A percentile compares a stretch with the other conserved stretches of the same genome.
Conservation (phyloP, 441 rosid species). For the Populus trichocarpa region DNA sequence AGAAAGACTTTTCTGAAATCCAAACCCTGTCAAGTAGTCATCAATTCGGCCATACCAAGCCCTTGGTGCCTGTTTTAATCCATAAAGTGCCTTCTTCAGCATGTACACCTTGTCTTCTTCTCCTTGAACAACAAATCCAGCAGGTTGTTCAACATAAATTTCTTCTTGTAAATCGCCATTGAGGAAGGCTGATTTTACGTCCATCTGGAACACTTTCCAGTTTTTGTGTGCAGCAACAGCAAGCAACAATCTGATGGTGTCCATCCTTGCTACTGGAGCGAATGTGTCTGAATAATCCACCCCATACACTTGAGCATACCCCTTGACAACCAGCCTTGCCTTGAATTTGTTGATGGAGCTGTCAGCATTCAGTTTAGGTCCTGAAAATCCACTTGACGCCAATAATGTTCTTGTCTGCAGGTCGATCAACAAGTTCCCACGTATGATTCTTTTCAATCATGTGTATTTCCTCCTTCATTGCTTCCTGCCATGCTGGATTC, state of each 20-base stretch:
- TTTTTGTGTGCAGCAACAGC: neutral
- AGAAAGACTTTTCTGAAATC: neutral
- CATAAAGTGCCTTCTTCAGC: conserved; percentile 1
- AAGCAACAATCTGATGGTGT: neutral
- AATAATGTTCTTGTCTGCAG: too few species aligned
- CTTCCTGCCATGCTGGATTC: too few species aligned
- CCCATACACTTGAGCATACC: neutral
- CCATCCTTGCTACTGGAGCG: neutral
- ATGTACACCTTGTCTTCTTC: neutral
- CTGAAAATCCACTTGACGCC: too few species aligned
- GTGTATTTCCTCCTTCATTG: too few species aligned
- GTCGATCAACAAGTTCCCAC: too few species aligned
- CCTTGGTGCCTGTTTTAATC: too few species aligned
- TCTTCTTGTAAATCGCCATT: too few species aligned
- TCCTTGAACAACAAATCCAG: too few species aligned
- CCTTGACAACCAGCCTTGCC: neutral
- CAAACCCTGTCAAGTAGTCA: too few species aligned
- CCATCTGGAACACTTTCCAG: neutral
- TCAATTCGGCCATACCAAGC: too few species aligned
- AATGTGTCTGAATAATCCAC: neutral
- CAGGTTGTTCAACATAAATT: too few species aligned
- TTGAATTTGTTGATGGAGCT: neutral
- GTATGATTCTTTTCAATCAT: too few species aligned
- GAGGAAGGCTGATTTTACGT: conserved; percentile 1
- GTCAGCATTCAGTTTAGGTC: neutral